Conservation (phyloP, 2,329 filamentous ascomycete genomes). For the Monilinia laxa region DNA sequence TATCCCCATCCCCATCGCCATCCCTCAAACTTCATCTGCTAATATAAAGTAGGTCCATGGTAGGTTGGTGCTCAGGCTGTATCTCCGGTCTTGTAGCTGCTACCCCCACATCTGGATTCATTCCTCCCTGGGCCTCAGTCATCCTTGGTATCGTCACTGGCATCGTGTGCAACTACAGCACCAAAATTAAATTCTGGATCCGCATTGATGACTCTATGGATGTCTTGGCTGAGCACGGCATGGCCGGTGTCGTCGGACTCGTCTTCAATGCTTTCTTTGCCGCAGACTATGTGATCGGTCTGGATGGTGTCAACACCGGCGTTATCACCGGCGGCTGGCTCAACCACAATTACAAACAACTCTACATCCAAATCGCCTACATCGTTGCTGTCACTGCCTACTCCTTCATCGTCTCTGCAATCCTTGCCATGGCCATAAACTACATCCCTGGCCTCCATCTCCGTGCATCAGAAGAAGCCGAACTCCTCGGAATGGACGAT, state of each 20-base stretch:
- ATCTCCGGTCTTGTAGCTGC: conserved; percentile 71
- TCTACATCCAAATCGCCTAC: conserved; percentile 80
- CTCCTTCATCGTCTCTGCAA: conserved; percentile 69
- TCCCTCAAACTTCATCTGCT: neutral
- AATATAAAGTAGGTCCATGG: conserved; percentile 60
- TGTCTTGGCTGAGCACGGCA: conserved; percentile 69
- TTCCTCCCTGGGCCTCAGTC: conserved; percentile 66
- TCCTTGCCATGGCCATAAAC: conserved; percentile 74
- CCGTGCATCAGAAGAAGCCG: conserved; percentile 76
- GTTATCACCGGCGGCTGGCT: conserved; percentile 66
- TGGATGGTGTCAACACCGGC: conserved; percentile 74
- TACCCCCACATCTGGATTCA: conserved; percentile 67
- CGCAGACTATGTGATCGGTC: conserved; percentile 67
- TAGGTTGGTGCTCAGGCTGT: conserved; percentile 70
- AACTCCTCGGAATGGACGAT: conserved; percentile 85
- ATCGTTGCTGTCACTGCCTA: conserved; percentile 66
- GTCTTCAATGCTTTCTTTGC: conserved; percentile 74
- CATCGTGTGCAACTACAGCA: conserved; percentile 65
- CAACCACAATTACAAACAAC: conserved; percentile 69
- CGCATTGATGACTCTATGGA: conserved; percentile 70
- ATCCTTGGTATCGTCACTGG: conserved; percentile 66
- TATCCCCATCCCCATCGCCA: conserved; percentile 39
- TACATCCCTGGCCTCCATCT: conserved; percentile 74
- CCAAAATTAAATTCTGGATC: conserved; percentile 56
- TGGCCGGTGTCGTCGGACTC: conserved; percentile 67